Percentiles rank a stretch among this genome's conserved stretches.
phyloP scores from a whole-genome alignment of 1,284 basidiomycete species.

The Sporisorium exsertum region DNA sequence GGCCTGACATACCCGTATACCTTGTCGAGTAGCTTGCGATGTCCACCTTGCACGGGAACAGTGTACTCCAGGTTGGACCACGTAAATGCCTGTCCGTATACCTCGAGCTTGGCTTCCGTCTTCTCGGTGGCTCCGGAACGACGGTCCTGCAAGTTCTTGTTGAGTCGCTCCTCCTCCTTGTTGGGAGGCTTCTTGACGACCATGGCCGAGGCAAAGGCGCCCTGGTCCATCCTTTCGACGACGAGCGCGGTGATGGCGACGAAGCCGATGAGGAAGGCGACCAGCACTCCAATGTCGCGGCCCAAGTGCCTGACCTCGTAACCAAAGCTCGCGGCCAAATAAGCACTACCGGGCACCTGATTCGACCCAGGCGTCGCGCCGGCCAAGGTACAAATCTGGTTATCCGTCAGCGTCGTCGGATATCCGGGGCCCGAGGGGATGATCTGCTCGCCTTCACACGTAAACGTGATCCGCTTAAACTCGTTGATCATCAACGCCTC shows the following conservation, averaged over 20 bases:
- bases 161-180: conserved; percentile 47
- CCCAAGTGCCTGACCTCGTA: conserved; percentile 74
- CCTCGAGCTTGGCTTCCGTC: conserved; percentile 57
- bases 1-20: conserved; percentile 86
- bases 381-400: conserved; percentile 70
- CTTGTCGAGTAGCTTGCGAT: conserved; percentile 78
- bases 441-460: conserved; percentile 51
- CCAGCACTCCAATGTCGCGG: conserved; percentile 72
- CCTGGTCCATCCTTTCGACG: conserved; percentile 51
- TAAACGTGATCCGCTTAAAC: conserved; percentile 67
- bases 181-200: conserved; percentile 59
- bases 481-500: conserved; percentile 75
- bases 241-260: conserved; percentile 56
- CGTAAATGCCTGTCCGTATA: conserved; percentile 67
- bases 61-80: conserved; percentile 72
- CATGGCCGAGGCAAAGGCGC: conserved; percentile 61
- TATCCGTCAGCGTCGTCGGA: conserved; percentile 33
- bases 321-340: conserved; percentile 74
- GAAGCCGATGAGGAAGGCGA: conserved; percentile 64
- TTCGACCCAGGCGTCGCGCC: conserved; percentile 70
- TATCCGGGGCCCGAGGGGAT: conserved; percentile 45
- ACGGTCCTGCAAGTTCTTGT: conserved; percentile 42
- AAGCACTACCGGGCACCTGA: conserved; percentile 71
- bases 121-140: conserved; percentile 40
- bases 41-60: conserved; percentile 73